Evolutionary conservation across 495 filamentous ascomycete genomes (phyloP), one percentile per base, ranked within the genome.

Genomic region (Durotheca rogersii): DNA sequence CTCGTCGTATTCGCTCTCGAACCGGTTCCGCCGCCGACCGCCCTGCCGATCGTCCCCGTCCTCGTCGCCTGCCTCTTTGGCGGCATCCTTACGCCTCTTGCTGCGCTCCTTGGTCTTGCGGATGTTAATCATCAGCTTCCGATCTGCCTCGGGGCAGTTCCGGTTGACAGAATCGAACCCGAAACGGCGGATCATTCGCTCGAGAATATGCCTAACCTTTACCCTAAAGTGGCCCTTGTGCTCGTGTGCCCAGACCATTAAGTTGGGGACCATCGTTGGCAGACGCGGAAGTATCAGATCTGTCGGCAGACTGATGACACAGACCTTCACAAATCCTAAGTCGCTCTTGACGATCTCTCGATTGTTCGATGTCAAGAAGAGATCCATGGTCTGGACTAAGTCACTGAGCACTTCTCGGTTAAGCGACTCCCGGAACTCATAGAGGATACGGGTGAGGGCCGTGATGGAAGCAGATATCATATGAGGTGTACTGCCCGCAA

Each of bases 141-240:
- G 83, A 66, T 96, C 92, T 5, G 79, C 86, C 56, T 95, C 87
- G 0, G 88, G 87, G 41, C 87, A 87, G 50, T 85, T 74, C 50
- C 73, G 77, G 67, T 91, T 89, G 2, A 98, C 79, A 5, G 74
- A 57, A 1, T 90, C 84, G 30, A 85, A 84, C 20, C 94, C 92
- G 69, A 96, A 96, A 39, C 90, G 81, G 12, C 93, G 80, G 18
- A 96, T 83, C 75, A 95, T 88, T 20, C 93, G 82, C 70, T 98
- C 93, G 20, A 97, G 68, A 53, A 98, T 96, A 60, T 95, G 89
- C 80, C 95, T 97, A 44, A 98, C 90, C 75, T 96, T 97, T 20
- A 89, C 84, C 53, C 88, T 87, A 66, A 97, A 90, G 61, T 93
- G 89, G 11, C 88, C 90, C 71, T 95, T 96, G 73, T 98, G 94